Evolutionary conservation across 2,329 filamentous ascomycete genomes (phyloP), one percentile per base, ranked within the genome.

Genomic region (Graphiopsis chlorocephala): DNA sequence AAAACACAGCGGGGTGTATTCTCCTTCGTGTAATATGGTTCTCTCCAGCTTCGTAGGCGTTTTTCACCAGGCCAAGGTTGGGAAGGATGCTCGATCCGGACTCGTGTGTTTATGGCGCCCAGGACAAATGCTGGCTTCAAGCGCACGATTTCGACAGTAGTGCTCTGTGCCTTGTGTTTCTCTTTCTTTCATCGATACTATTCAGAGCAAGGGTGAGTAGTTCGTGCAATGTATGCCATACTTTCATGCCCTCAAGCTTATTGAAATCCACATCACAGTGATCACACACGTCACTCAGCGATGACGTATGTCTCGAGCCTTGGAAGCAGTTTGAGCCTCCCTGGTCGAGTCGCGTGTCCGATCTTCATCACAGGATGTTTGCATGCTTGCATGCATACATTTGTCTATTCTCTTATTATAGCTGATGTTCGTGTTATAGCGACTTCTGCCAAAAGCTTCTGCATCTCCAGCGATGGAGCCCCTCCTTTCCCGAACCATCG

Each of bases 401-500:
- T 31, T 31, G 29, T 50, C n/a, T 26, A 28, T 20, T 31, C 50
- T 53, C 3, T 5, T 12, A 17, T 4, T 50, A 10, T 61, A 10
- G n/a, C 23, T 50, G 20, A 50, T 61, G 31, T 53, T 17, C 17
- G 20, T 6, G 3, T 45, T 45, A 23, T 45, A 53, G 50, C 50
- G 17, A 20, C 50, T 3, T 31, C n/a, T n/a, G 50, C 11, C 17
- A 14, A 31, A 28, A 42, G 7, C 6, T 28, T 38, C 31, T 35
- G 1, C 33, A 26, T 2, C 29, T 28, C 15, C 50, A 33, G 48
- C 62, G 29, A 74, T 74, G 72, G 72, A 73, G 61, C 68, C 68
- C 48, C 67, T 74, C 38, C 59, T 73, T 45, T 72, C 71, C n/a
- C 69, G 72, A 26, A 64, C 70, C 42, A 66, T 69, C 25, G 65